Percentiles rank a stretch among this genome's conserved stretches.
Conservation (phyloP, 1,284 basidiomycete species). For the Volvariella surrecta region DNA sequence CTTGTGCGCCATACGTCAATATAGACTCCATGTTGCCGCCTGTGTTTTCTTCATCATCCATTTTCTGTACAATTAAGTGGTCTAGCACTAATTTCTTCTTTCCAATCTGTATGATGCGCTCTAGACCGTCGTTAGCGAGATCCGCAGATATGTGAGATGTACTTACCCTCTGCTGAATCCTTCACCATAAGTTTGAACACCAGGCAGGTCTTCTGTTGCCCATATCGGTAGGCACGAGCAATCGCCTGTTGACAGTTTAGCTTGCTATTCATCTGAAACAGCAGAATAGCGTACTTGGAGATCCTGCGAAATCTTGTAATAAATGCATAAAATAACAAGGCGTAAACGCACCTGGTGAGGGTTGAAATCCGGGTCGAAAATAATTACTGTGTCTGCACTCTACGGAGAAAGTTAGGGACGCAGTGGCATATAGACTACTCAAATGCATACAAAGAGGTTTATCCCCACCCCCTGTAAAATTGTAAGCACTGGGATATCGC, state of each 20-base stretch:
- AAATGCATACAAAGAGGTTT: constrained; percentile 55
- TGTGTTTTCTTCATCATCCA: constrained; percentile 67
- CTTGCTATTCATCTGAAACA: background rate
- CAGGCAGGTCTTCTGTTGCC: constrained; percentile 74
- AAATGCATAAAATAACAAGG: constrained; percentile 6
- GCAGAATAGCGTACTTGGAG: constrained; percentile 45
- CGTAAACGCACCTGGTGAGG: constrained; percentile 71
- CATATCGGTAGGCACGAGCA: constrained; percentile 79
- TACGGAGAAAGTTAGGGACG: constrained; percentile 39
- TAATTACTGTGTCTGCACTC: constrained; percentile 87
- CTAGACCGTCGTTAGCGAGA: constrained; percentile 29
- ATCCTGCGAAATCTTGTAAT: constrained; percentile 33
- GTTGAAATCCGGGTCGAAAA: constrained; percentile 92
- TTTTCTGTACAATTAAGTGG: constrained; percentile 89
- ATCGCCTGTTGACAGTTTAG: constrained; percentile 56
- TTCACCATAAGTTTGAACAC: constrained; percentile 93
- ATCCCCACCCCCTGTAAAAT: constrained; percentile 66
- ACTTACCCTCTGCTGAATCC: constrained; percentile 76
- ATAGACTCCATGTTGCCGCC: constrained; percentile 74
- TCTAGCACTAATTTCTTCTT: constrained; percentile 90
- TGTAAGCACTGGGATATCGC: constrained; percentile 5
- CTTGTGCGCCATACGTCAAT: constrained; percentile 75
- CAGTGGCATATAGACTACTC: background rate
- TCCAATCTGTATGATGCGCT: constrained; percentile 79
- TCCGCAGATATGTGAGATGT: constrained; percentile 5